Evolutionary conservation across 1,284 basidiomycete genomes (phyloP).

Genomic region (Puccinia hordei): DNA sequence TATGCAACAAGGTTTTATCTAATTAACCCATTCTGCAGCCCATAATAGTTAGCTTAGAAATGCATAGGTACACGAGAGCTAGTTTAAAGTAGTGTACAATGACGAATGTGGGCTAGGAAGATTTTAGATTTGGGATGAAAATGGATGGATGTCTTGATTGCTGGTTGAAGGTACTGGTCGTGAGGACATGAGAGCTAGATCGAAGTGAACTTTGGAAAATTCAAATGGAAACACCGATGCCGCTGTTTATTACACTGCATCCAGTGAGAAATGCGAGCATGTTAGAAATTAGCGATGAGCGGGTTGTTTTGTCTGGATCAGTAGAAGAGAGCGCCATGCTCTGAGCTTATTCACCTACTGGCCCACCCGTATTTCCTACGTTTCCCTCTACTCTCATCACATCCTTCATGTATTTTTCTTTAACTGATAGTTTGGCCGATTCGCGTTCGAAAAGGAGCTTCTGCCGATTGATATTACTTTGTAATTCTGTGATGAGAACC

Average conservation of each 20-base stretch:
- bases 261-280: neutral
- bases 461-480: slow-evolving; percentile 29
- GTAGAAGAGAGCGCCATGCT: neutral
- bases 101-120: neutral
- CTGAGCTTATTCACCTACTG: neutral
- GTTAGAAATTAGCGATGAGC: neutral
- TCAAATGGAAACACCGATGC: neutral
- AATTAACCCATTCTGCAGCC: no score
- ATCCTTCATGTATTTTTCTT: slow-evolving; percentile 38
- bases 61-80: no score
- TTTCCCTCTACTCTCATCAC: neutral
- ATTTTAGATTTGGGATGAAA: neutral
- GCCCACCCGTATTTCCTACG: neutral
- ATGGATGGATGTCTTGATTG: neutral
- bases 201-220: neutral
- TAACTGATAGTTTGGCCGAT: slow-evolving; percentile 27
- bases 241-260: neutral
- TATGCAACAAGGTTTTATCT: no score
- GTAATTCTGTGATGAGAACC: slow-evolving; percentile 23
- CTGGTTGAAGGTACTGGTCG: neutral
- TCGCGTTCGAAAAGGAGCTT: slow-evolving; percentile 34
- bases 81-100: no score
- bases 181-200: neutral
- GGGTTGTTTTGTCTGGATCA: no score
- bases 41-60: no score